A percentile compares a stretch with the other conserved stretches of the same genome.
Conservation (phyloP, 139 green algal genomes). For the Trebouxia sp. region DNA sequence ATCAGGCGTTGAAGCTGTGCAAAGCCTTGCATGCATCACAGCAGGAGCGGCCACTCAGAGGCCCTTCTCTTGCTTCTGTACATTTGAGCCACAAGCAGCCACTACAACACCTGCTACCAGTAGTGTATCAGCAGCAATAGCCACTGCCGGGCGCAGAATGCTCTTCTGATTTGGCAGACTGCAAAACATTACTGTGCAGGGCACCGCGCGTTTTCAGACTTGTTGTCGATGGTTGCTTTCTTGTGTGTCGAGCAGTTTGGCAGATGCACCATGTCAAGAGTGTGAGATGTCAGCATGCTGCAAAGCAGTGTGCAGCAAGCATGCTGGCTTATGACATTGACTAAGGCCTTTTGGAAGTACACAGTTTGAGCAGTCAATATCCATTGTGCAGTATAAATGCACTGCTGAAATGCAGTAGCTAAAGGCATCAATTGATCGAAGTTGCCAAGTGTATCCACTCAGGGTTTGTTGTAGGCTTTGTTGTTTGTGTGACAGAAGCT, state of each 20-base stretch:
- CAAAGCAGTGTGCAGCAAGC: no score
- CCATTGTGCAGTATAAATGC: no score
- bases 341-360: no score
- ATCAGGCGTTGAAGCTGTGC: background rate
- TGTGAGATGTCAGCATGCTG: background rate
- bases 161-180: background rate
- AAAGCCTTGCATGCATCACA: background rate
- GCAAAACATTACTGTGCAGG: background rate
- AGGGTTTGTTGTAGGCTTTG: background rate
- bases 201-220: no score
- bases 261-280: no score
- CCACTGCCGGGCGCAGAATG: background rate
- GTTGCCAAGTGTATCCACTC: background rate
- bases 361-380: no score
- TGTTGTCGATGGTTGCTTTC: no score
- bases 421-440: background rate
- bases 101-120: background rate
- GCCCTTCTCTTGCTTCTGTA: conserved; percentile 3
- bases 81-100: background rate
- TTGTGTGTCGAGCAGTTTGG: no score
- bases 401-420: background rate
- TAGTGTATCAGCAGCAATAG: background rate
- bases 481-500: no score
- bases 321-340: no score
- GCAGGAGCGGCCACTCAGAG: background rate